Conservation (phyloP, 1,284 basidiomycete genomes). For the Abortiporus biennis region DNA sequence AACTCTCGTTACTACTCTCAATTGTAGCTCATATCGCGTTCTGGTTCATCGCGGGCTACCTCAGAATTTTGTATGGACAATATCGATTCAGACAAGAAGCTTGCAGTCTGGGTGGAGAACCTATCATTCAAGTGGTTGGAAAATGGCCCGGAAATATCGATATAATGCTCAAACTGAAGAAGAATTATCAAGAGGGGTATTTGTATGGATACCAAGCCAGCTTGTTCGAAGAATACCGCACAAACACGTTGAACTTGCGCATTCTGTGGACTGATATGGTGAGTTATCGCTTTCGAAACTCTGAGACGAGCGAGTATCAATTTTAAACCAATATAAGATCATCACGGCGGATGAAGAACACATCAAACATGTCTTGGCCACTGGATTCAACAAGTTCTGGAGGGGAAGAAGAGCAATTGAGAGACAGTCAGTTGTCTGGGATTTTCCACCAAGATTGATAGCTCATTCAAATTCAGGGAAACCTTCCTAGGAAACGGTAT, state of each 20-base stretch:
- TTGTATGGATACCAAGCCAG: conserved; percentile 55
- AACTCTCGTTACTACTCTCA: conserved; percentile 25
- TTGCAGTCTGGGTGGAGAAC: conserved; percentile 38
- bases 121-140: conserved; percentile 52
- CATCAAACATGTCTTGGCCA: conserved; percentile 57
- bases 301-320: background rate
- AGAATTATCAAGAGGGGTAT: conserved; percentile 50
- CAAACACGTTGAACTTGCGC: conserved; percentile 59
- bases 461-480: conserved; percentile 37
- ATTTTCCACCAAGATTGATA: background rate
- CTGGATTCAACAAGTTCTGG: conserved; percentile 63
- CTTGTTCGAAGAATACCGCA: conserved; percentile 61
- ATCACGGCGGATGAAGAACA: conserved; percentile 70
- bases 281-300: too few relatives aligned
- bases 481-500: conserved; percentile 64
- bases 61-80: conserved; percentile 28
- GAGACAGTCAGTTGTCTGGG: too few relatives aligned
- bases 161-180: conserved; percentile 49
- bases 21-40: conserved; percentile 34
- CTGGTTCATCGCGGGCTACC: conserved; percentile 33
- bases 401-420: conserved; percentile 56
- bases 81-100: conserved; percentile 37
- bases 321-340: conserved; percentile 33
- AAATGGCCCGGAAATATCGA: conserved; percentile 73
- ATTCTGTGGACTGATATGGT: conserved; percentile 65